phyloP scores from a whole-genome alignment of 169 alveolate genomes.

The Plasmodium yoelii region DNA sequence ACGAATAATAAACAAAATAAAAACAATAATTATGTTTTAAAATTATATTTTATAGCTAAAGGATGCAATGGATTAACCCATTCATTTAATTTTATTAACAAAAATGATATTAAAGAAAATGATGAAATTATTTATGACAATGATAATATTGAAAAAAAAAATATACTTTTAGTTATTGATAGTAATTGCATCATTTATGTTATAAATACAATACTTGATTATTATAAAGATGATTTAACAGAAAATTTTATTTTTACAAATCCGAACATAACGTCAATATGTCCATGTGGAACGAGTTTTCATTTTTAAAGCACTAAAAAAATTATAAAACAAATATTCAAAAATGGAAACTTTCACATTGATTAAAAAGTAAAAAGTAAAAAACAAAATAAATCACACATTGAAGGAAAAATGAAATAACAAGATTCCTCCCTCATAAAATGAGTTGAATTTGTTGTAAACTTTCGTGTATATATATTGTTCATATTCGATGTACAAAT shows the following conservation, averaged over 20 bases:
- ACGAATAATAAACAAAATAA: slow-evolving; percentile 19
- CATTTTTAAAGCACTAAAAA: slow-evolving; percentile 21
- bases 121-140: slow-evolving; percentile 59
- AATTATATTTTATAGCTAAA: slow-evolving; percentile 44
- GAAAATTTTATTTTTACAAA: slow-evolving; percentile 63
- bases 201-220: slow-evolving; percentile 56
- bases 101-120: slow-evolving; percentile 29
- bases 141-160: slow-evolving; percentile 8
- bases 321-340: no score
- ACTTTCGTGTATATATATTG: background rate
- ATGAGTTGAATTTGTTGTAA: no score
- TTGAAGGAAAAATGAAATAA: background rate
- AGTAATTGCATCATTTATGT: slow-evolving; percentile 53
- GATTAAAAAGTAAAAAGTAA: no score
- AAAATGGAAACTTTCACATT: no score
- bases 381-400: background rate
- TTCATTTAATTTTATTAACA: slow-evolving; percentile 33
- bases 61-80: slow-evolving; percentile 75
- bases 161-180: slow-evolving; percentile 55
- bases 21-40: slow-evolving; percentile 18
- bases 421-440: no score
- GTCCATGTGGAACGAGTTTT: slow-evolving; percentile 74
- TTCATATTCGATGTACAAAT: background rate
- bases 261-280: slow-evolving; percentile 64
- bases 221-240: slow-evolving; percentile 59